Evolutionary conservation across 1,139 yeast genomes (phyloP).

Genomic region (Geotrichum histeridarum): DNA sequence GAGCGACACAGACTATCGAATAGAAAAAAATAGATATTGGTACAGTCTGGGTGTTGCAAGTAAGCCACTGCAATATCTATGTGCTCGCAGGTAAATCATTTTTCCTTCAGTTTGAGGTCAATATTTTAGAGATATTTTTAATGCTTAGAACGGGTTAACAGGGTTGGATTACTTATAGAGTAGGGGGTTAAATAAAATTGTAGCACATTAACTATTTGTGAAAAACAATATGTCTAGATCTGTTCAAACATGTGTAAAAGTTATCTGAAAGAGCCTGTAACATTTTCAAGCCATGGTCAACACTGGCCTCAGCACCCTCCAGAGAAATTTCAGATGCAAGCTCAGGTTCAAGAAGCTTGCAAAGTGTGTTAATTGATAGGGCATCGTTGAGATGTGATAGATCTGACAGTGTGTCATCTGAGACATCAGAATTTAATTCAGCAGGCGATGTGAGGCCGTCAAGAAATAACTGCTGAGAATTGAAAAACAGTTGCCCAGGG

Average conservation of each 20-base stretch:
- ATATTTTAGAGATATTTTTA: no score
- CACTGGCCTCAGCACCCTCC: slow-evolving; percentile 4
- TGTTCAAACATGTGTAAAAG: background rate
- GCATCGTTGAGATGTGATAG: background rate
- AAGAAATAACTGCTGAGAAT: background rate
- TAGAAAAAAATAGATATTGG: no score
- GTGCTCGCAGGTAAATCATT: no score
- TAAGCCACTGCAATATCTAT: no score
- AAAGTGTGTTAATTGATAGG: background rate
- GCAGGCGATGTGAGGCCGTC: background rate
- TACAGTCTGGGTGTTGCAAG: no score
- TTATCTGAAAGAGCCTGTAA: background rate
- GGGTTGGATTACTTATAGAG: no score
- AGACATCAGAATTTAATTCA: background rate
- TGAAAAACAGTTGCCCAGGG: background rate
- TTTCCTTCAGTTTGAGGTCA: no score
- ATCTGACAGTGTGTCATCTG: background rate
- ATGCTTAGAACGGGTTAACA: no score
- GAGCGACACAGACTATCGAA: no score
- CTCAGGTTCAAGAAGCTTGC: slow-evolving; percentile 9
- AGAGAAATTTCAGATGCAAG: background rate
- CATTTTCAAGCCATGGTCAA: background rate
- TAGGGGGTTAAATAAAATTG: no score
- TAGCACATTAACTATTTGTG: background rate
- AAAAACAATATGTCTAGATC: background rate